These are phyloP conservation scores for Arthrobotrys iridis DNA, from an alignment of 2,329 filamentous ascomycete genomes.

Conservation along the genomic window DNA sequence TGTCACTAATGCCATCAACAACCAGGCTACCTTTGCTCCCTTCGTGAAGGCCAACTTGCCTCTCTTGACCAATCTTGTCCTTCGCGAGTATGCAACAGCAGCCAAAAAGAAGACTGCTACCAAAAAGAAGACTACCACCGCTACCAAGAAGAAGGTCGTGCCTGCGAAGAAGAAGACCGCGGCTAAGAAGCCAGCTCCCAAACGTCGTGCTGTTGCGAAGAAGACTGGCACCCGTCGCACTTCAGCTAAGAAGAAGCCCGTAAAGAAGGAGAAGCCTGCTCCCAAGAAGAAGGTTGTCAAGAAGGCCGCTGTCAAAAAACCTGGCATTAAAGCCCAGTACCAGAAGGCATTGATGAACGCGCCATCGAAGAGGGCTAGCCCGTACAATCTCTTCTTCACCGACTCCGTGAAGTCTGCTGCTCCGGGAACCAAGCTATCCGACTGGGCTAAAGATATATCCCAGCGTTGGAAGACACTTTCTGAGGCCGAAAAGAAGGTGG, in stretches of 20 bases:
- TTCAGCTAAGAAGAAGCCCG: conserved; percentile 24
- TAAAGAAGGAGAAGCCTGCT: conserved; percentile 39
- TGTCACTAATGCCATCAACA: conserved; percentile 22
- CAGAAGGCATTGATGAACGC: conserved; percentile 22
- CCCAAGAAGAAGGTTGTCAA: conserved; percentile 33
- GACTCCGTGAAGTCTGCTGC: background rate
- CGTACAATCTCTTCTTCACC: conserved; percentile 26
- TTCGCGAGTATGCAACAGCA: conserved; percentile 50
- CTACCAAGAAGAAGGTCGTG: conserved; percentile 21
- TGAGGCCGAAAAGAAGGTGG: conserved; percentile 35
- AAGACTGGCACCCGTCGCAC: conserved; percentile 47
- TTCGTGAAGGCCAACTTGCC: conserved; percentile 53
- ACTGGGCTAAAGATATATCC: background rate
- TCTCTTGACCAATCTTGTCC: conserved; percentile 28
- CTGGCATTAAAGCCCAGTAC: conserved; percentile 7
- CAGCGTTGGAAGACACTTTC: conserved; percentile 13
- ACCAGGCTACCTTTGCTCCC: conserved; percentile 40
- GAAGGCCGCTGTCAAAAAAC: conserved; percentile 25
- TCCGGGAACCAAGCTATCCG: background rate
- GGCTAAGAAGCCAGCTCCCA: conserved; percentile 25
- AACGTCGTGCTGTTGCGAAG: conserved; percentile 35
- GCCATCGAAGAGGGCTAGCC: background rate
- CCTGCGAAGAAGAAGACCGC: conserved; percentile 19
- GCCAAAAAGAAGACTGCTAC: conserved; percentile 26
- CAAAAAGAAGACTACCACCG: background rate